A percentile compares a stretch with the other conserved stretches of the same genome.
Evolutionary conservation across 2,329 filamentous ascomycete genomes (phyloP).

Genomic region (Aureobasidium sp.): DNA sequence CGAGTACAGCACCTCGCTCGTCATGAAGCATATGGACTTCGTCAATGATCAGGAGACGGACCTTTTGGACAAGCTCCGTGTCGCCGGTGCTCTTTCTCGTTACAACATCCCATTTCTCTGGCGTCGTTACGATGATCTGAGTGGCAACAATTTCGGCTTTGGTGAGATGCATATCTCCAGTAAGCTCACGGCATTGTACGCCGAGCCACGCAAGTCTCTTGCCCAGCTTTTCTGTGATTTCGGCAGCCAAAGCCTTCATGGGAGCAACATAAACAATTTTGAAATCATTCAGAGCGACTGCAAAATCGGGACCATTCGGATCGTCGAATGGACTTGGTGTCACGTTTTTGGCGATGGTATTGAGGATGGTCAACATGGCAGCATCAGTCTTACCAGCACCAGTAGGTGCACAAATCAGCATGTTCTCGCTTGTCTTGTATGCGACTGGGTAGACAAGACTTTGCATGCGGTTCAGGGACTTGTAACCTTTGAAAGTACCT

Average conservation of each 20-base stretch:
- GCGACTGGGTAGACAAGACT: conserved; percentile 92
- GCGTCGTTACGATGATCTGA: conserved; percentile 96
- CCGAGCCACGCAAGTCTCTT: conserved; percentile 91
- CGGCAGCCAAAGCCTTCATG: conserved; percentile 96
- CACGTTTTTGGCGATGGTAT: conserved; percentile 79
- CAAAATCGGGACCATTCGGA: conserved; percentile 65
- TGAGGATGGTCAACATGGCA: conserved; percentile 91
- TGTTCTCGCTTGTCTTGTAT: conserved; percentile 93
- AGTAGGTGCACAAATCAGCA: conserved; percentile 96
- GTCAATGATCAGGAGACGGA: conserved; percentile 91
- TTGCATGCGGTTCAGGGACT: conserved; percentile 93
- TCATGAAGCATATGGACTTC: conserved; percentile 99
- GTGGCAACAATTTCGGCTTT: conserved; percentile 94
- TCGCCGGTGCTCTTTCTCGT: conserved; percentile 96
- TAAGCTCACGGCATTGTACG: conserved; percentile 84
- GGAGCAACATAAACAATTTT: conserved; percentile 98
- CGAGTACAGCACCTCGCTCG: conserved; percentile 88
- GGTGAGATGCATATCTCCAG: conserved; percentile 97
- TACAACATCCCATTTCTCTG: conserved; percentile 98
- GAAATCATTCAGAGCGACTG: conserved; percentile 78
- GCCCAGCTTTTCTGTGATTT: conserved; percentile 89
- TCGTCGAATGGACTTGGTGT: conserved; percentile 71
- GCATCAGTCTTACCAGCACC: conserved; percentile 96
- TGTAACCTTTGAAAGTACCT: conserved; percentile 91
- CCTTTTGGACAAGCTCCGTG: conserved; percentile 95